Base-by-base conservation (phyloP, 208 protist species). In the Herpetomonas samuelpessoai region DNA sequence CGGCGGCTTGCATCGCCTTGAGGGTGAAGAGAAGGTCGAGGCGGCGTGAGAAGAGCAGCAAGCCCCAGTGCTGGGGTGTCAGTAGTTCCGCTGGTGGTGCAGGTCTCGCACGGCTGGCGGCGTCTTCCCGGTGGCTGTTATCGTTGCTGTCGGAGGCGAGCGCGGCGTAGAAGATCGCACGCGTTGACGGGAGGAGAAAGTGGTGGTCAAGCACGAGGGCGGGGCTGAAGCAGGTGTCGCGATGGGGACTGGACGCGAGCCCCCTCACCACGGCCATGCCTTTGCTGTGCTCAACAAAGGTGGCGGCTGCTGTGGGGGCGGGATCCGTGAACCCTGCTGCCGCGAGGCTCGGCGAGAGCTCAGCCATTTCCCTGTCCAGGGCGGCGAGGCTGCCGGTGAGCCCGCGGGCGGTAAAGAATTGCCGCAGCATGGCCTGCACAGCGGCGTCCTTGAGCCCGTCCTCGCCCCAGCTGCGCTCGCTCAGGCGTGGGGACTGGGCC, bases 401-500 rank as follows among this genome's bases (percentile, higher is more conserved):
- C 22, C 83, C 83, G 4, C 79, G 76, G 21, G 64, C 51, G 22
- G 68, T 54, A 28, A 91, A 70, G 53, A 86, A 80, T 21, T 75
- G 74, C 0, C 77, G 74, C 49, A 91, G 68, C n/a, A 78, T 59
- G 12, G 67, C 65, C 29, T 71, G 53, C 24, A 83, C 63, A 21
- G 48, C 10, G 61, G 72, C 61, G 69, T 72, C 6, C 61, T 49
- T 21, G 68, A 76, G 28, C 25, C n/a, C 21, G 53, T 55, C 14
- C 26, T 54, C 30, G 51, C 51, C 21, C 47, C 52, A 6, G 58
- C 12, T 22, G 54, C 41, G 24, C 12, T 30, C 35, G 22, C 10
- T 3, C 29, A 44, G 47, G 59, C 28, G 24, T 16, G 55, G 19
- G 49, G 30, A 3, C 22, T 39, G 21, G 45, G 47, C 4, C 9